Base-by-base conservation (phyloP, 805 yeast genomes). In the Komagataella ulmi region DNA sequence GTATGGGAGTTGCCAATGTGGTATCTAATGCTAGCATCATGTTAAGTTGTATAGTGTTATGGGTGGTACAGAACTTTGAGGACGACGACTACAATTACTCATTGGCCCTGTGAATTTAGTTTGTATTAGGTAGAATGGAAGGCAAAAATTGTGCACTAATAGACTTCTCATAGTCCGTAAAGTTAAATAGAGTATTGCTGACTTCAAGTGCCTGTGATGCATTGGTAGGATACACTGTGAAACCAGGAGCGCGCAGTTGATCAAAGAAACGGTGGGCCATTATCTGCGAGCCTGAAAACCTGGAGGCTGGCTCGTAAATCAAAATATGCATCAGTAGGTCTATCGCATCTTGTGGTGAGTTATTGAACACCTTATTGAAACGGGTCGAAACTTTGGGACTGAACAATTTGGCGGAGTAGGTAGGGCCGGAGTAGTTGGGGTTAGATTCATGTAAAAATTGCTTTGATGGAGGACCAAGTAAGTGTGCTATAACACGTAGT, bases 21-120 rank as follows among this genome's bases (percentile, higher is more conserved):
- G 76, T 85, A 19, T 81, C 88, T 47, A 88, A 90, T 60, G 77
- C 79, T 6, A 73, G 84, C 55, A 79, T 91, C 43, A 85, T 91
- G 88, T 69, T 88, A 59, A 88, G 97, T 70, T 90, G 97, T 66
- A 80, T 88, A 48, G 74, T 83, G 7, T 71, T 93, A 59, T 93
- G 99, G 99, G 71, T 91, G 51, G 88, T 96, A 19, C 98, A 91
- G 65, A 93, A 89, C 65, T 83, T 89, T 54, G 97, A 93, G 65
- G 98, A 93, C 62, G 47, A 45, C 23, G 98, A 91, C 66, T 91
- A 90, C 68, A 85, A 95, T 56, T 91, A 93, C 65, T 85, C 96
- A 48, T 77, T 90, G 64, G 89, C 95, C 50, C 54, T 66, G 43
- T 66, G 51, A 30, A 30, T 30, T 30, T 30, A 30, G 40, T 14